These are phyloP conservation scores for Pichia sp. DNA, from an alignment of 1,139 yeast species.

Conservation along the genomic window DNA sequence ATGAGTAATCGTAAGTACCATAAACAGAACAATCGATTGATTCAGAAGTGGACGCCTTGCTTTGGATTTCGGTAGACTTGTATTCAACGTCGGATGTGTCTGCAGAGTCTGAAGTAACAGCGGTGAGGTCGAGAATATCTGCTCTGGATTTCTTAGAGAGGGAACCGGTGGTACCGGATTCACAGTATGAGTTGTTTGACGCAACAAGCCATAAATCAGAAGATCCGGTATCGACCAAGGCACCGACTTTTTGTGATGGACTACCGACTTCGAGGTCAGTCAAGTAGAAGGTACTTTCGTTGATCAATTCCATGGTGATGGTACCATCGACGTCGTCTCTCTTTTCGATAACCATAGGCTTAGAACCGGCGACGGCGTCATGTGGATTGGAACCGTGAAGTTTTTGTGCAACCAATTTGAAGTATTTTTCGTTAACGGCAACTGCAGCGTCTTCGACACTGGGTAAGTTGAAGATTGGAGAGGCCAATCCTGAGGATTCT, in stretches of 20 bases:
- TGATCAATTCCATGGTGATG: conserved; percentile 40
- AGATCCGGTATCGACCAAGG: conserved; percentile 67
- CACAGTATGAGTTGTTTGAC: conserved; percentile 33
- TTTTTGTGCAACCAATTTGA: too few species aligned
- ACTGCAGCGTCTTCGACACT: too few species aligned
- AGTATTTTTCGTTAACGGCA: too few species aligned
- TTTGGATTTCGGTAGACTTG: too few species aligned
- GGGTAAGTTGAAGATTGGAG: too few species aligned
- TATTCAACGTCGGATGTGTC: too few species aligned
- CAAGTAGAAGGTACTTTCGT: conserved; percentile 49
- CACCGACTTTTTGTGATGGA: conserved; percentile 48
- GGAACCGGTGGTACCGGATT: conserved; percentile 17
- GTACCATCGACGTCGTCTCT: conserved; percentile 35
- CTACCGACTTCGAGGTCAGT: conserved; percentile 56
- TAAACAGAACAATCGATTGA: conserved; percentile 36
- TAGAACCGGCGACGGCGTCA: too few species aligned
- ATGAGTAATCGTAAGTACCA: conserved; percentile 50
- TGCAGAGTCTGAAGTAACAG: too few species aligned
- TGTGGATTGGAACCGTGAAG: too few species aligned
- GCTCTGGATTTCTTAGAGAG: conserved; percentile 11
- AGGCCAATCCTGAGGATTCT: too few species aligned
- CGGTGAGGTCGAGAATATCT: conserved; percentile 13
- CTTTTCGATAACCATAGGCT: conserved; percentile 32
- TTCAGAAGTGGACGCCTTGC: neutral
- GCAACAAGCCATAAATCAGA: conserved; percentile 62